phyloP scores from a whole-genome alignment of 1,284 basidiomycete species.

The Peniophora sp. region DNA sequence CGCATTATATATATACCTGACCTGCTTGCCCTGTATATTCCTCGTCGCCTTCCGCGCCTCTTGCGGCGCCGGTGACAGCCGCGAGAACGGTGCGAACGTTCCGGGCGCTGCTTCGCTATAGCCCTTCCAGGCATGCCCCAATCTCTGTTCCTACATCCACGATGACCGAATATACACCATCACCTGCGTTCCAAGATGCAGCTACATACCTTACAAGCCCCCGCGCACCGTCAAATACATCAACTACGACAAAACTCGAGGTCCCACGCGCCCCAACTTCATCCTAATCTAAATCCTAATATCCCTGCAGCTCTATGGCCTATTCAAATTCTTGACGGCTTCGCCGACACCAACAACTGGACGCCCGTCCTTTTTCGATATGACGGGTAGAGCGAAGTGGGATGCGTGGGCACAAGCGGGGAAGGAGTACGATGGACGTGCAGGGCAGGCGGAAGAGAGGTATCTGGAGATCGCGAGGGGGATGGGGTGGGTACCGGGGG shows the following conservation, averaged over 20 bases:
- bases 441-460: slow-evolving; percentile 41
- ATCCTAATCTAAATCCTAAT: slow-evolving; percentile 18
- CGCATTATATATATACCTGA: neutral
- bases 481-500: slow-evolving; percentile 41
- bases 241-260: slow-evolving; percentile 66
- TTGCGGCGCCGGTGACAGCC: no score
- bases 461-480: slow-evolving; percentile 66
- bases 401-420: slow-evolving; percentile 71
- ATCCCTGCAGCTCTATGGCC: slow-evolving; percentile 67
- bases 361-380: slow-evolving; percentile 77
- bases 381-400: slow-evolving; percentile 80
- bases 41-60: no score
- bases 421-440: slow-evolving; percentile 36
- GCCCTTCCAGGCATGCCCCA: no score
- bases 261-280: slow-evolving; percentile 31
- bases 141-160: slow-evolving; percentile 4
- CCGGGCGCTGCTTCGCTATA: no score
- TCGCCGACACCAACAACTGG: slow-evolving; percentile 44
- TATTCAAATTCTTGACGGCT: slow-evolving; percentile 74
- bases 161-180: slow-evolving; percentile 29
- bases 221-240: slow-evolving; percentile 41
- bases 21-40: no score
- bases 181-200: slow-evolving; percentile 49
- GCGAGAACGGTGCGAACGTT: no score
- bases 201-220: slow-evolving; percentile 56